Conservation (phyloP, 345 rosid species). For the Cardamine chenopodiifolia region DNA sequence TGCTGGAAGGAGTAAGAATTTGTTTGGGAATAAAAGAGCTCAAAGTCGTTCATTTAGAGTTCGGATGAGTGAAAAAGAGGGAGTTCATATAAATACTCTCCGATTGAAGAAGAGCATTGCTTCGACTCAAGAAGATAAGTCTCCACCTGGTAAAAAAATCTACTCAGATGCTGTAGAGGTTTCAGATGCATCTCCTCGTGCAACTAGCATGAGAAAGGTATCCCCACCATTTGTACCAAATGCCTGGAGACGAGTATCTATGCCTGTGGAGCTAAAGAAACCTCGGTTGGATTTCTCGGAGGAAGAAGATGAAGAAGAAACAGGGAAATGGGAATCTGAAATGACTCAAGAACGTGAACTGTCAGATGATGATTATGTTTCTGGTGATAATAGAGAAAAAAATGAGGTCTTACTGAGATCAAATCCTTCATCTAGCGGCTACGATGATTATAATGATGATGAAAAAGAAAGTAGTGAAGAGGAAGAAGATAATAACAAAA, state of each 20-base stretch:
- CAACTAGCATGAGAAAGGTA: slow-evolving; percentile 43
- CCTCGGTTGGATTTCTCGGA: slow-evolving; percentile 40
- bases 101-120: slow-evolving; percentile 35
- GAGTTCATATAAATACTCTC: slow-evolving; percentile 18
- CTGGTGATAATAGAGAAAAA: slow-evolving; percentile 40
- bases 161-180: slow-evolving; percentile 18
- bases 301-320: slow-evolving; percentile 49
- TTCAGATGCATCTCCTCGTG: slow-evolving; percentile 44
- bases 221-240: slow-evolving; percentile 36
- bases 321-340: slow-evolving; percentile 47
- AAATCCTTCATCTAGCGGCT: slow-evolving; percentile 37
- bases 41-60: slow-evolving; percentile 26
- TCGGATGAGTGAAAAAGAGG: slow-evolving; percentile 24
- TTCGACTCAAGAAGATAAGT: slow-evolving; percentile 29
- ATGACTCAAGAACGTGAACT: slow-evolving; percentile 48
- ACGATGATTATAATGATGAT: slow-evolving; percentile 39
- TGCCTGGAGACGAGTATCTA: slow-evolving; percentile 34
- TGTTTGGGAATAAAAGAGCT: slow-evolving; percentile 22
- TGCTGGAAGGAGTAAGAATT: slow-evolving; percentile 15
- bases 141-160: neutral
- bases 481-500: slow-evolving; percentile 17
- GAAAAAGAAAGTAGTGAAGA: slow-evolving; percentile 44
- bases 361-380: slow-evolving; percentile 41
- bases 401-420: slow-evolving; percentile 43
- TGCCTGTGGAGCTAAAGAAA: slow-evolving; percentile 45